Evolutionary conservation across 2,329 filamentous ascomycete species (phyloP).

Genomic region (Geosmithia morbida): DNA sequence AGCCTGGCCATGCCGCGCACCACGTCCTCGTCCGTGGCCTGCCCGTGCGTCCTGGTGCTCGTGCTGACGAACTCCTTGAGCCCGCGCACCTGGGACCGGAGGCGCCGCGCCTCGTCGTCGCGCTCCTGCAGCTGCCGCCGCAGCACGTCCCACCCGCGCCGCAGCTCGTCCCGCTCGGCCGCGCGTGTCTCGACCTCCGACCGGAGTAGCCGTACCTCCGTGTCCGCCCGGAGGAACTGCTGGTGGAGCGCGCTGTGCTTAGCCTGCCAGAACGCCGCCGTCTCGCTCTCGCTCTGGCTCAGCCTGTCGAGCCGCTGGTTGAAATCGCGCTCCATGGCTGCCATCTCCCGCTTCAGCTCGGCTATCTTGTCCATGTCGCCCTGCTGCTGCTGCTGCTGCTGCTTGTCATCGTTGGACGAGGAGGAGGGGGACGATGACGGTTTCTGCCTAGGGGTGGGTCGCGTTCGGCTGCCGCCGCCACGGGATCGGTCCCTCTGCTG

Average conservation of each 20-base stretch:
- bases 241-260: constrained; percentile 38
- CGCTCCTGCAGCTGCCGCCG: constrained; percentile 27
- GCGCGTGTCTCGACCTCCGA: constrained; percentile 32
- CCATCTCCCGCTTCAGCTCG: constrained; percentile 30
- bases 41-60: constrained; percentile 45
- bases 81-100: constrained; percentile 47
- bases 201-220: constrained; percentile 34
- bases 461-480: neutral
- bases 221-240: constrained; percentile 35
- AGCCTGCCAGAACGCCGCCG: constrained; percentile 40
- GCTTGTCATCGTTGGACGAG: constrained; percentile 1
- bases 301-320: constrained; percentile 36
- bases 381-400: constrained; percentile 9
- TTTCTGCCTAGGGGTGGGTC: too few relatives aligned
- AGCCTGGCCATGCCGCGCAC: constrained; percentile 45
- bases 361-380: constrained; percentile 14
- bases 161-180: constrained; percentile 32
- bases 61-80: constrained; percentile 61
- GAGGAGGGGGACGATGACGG: too few relatives aligned
- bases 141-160: constrained; percentile 31
- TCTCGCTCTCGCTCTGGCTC: constrained; percentile 38
- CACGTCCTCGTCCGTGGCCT: constrained; percentile 53
- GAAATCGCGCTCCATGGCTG: constrained; percentile 37
- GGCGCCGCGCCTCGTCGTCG: constrained; percentile 40
- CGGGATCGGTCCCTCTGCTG: neutral